Evolutionary conservation across 139 green algal species (phyloP).

Genomic region (Chlorella sorokiniana): DNA sequence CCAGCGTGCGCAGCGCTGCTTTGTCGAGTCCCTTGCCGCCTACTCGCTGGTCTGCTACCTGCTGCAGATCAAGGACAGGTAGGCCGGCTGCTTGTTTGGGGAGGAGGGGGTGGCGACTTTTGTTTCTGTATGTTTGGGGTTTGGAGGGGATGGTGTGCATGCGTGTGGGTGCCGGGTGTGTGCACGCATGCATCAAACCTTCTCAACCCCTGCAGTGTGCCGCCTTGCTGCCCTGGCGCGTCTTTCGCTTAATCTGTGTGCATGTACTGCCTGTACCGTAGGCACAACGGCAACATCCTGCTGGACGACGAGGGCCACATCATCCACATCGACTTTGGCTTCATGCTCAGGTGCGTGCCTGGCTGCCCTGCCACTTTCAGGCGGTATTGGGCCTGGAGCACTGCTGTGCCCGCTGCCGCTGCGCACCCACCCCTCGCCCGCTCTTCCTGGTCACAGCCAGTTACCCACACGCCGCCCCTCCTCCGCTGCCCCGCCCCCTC

Average conservation of each 20-base stretch:
- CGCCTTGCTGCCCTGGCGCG: too few species aligned
- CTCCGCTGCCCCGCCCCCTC: too few species aligned
- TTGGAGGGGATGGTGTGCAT: too few species aligned
- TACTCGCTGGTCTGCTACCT: slow-evolving; percentile 88
- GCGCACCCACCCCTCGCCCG: too few species aligned
- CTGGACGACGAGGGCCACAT: slow-evolving; percentile 83
- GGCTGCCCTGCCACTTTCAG: background rate
- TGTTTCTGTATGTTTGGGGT: background rate
- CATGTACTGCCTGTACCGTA: background rate
- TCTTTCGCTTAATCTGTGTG: background rate
- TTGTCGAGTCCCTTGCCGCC: slow-evolving; percentile 91
- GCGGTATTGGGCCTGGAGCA: too few species aligned
- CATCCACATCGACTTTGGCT: slow-evolving; percentile 99
- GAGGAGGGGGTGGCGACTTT: background rate
- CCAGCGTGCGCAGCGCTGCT: slow-evolving; percentile 79
- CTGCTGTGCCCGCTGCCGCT: too few species aligned
- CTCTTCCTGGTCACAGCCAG: background rate
- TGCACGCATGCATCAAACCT: too few species aligned
- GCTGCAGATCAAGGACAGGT: slow-evolving; percentile 76
- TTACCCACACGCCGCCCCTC: too few species aligned
- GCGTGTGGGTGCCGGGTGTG: too few species aligned
- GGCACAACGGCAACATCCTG: slow-evolving; percentile 93
- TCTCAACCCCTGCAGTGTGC: too few species aligned
- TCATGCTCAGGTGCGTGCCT: slow-evolving; percentile 85
- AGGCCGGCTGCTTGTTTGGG: background rate